Evolutionary conservation across 2,329 filamentous ascomycete genomes (phyloP).

Genomic region (Trichoderma endophyticum): DNA sequence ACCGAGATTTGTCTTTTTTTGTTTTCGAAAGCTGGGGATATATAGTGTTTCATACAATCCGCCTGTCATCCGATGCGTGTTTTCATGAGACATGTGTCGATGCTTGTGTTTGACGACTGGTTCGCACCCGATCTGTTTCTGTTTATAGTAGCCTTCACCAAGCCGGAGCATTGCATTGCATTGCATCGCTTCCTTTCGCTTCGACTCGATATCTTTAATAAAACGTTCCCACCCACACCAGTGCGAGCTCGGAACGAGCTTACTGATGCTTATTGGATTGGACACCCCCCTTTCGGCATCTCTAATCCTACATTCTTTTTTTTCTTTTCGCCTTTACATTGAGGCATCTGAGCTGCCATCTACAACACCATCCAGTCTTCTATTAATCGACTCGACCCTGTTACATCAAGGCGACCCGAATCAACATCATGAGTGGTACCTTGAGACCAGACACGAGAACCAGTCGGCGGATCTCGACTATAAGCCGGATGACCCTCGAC

Average conservation of each 20-base stretch:
- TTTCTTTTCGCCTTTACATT: not conserved
- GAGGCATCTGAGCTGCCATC: not conserved
- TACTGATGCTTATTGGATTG: not conserved
- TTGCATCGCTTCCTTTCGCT: not conserved
- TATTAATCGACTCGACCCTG: not conserved
- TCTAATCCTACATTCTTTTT: not conserved
- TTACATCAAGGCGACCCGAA: not conserved
- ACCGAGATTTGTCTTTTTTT: not conserved
- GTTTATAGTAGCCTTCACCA: not conserved
- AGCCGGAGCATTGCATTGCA: not conserved
- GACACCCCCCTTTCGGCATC: not conserved
- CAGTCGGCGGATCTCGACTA: slow-evolving; percentile 1
- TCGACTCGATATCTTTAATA: not conserved
- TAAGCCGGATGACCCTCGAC: slow-evolving; percentile 17
- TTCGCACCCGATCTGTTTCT: not conserved
- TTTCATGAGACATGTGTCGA: not conserved
- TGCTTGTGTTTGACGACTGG: not conserved
- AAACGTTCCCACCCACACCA: slow-evolving; percentile 5
- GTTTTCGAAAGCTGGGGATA: not conserved
- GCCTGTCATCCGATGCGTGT: not conserved
- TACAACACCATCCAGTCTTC: not conserved
- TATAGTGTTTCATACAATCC: slow-evolving; percentile 8
- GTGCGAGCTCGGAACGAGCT: slow-evolving; percentile 6
- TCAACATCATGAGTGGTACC: not conserved
- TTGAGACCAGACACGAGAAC: not conserved